Base-by-base conservation (phyloP, 371 early-diverging fungal genomes). In the Choanephora cucurbitarum region DNA sequence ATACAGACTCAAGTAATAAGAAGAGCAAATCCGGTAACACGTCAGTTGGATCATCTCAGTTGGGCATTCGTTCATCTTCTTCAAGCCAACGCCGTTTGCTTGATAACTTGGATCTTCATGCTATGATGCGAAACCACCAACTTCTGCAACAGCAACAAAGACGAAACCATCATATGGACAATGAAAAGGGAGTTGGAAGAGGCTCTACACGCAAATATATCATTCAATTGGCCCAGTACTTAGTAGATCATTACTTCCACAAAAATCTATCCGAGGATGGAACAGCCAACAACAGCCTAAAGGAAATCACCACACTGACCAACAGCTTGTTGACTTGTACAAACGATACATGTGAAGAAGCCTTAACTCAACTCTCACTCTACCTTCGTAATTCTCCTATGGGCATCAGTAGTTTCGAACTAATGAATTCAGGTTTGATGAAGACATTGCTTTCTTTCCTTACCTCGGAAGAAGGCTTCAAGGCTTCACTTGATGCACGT, bases 361-460 rank as follows among this genome's bases (percentile, higher is more conserved):
- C 58, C 5, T 53, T 61, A 49, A 21, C 13, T 40, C 49, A 43
- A 34, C 72, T 65, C 43, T 67, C 52, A n/a, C 44, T 31, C 40
- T 70, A 68, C 52, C 64, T 73, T 17, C 62, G 58, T 59, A 66
- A 44, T 15, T 72, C 58, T 45, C 50, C 58, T 0, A 63, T 67
- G 46, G 86, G 91, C 6, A 80, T 91, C 40, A 92, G 92, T n/a
- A 87, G 88, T 11, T 91, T 88, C 62, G 95, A 94, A 68, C 69
- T 93, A 43, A 66, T 87, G 48, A 89, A 85, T 51, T 90, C 93
- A 49, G 91, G 91, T 0, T 55, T 93, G 22, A 65, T 91, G 37
- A 83, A 79, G 28, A 73, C 81, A 13, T 55, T 89, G 6, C 55
- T 80, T 17, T 56, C 62, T 8, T 87, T 81, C 55, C 59, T 89